Evolutionary conservation across 495 filamentous ascomycete genomes (phyloP), one percentile per base, ranked within the genome.

Genomic region (Neurospora sp.): DNA sequence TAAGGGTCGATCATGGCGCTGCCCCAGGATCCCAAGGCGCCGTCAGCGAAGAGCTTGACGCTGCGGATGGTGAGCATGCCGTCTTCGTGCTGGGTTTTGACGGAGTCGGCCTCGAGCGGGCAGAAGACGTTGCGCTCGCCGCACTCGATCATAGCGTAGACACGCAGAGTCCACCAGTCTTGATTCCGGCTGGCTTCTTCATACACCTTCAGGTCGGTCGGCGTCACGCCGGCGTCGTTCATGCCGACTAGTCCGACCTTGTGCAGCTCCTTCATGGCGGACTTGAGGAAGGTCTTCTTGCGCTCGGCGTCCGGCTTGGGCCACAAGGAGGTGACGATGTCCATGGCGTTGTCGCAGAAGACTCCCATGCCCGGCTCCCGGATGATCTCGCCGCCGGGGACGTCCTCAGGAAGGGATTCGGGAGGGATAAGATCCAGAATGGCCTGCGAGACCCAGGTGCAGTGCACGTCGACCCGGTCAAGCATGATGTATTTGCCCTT

Each of bases 311-410:
- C 81, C 1, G 88, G 88, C 70, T 83, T 84, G 2, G 88, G 88
- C 83, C 87, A 89, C 16, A 87, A 70, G 10, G 80, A 77, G 65
- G 81, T 79, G 20, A 90, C 84, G 31, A 89, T 79, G 70, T 90
- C 88, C 84, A 91, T 90, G 3, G 89, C 88, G 77, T 91, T 91
- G 76, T 91, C 89, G 75, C 89, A 91, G 76, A 91, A 91, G 10
- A 91, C 89, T n/a, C 89, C 89, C 76, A 81, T 82, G 1, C 88
- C 88, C 0, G 89, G 89, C 4, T 82, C 76, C 18, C 82, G 81
- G 10, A 88, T 78, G 20, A 91, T 83, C 61, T 90, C 86, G 1
- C 89, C 89, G 1, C 89, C 89, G 1, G 88, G 86, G 14, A 89
- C 76, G 65, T 85, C 79, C 53, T 84, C 79, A 12, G 87, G 87